Percentiles rank a stretch among this genome's conserved stretches.
Conservation (phyloP, 371 early-diverging fungal species). For the Vairimorpha apis region DNA sequence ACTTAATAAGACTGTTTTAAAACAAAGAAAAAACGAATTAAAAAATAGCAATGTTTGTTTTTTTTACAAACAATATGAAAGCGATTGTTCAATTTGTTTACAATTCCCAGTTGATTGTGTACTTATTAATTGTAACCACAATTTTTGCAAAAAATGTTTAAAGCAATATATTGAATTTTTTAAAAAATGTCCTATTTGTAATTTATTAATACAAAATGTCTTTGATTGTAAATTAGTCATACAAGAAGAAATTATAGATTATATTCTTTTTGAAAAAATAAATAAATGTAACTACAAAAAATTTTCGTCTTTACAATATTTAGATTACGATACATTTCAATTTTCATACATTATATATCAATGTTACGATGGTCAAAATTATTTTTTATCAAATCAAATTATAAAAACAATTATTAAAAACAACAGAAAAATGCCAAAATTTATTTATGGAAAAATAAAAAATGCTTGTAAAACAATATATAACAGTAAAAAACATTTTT, state of each 20-base stretch:
- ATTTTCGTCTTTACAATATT: background rate
- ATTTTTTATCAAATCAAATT: background rate
- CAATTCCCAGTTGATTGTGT: background rate
- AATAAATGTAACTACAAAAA: background rate
- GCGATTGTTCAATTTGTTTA: conserved; percentile 5
- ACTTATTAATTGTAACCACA: background rate
- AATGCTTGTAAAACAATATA: background rate
- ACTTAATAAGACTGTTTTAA: background rate
- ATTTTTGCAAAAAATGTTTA: background rate
- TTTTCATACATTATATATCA: background rate
- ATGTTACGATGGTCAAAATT: background rate
- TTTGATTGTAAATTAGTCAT: background rate
- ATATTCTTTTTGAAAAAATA: conserved; percentile 1
- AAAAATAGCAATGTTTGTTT: background rate
- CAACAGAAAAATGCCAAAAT: background rate
- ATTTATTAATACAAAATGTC: background rate
- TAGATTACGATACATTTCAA: background rate
- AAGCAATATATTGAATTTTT: background rate
- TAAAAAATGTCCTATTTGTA: background rate
- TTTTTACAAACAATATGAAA: background rate
- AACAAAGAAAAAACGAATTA: background rate
- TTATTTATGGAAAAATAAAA: background rate
- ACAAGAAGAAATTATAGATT: background rate
- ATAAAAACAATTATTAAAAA: background rate
- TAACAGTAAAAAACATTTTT: background rate